These are phyloP conservation scores for Cutaneotrichosporon sp. DNA, from an alignment of 1,284 basidiomycete genomes.

Conservation along the genomic window DNA sequence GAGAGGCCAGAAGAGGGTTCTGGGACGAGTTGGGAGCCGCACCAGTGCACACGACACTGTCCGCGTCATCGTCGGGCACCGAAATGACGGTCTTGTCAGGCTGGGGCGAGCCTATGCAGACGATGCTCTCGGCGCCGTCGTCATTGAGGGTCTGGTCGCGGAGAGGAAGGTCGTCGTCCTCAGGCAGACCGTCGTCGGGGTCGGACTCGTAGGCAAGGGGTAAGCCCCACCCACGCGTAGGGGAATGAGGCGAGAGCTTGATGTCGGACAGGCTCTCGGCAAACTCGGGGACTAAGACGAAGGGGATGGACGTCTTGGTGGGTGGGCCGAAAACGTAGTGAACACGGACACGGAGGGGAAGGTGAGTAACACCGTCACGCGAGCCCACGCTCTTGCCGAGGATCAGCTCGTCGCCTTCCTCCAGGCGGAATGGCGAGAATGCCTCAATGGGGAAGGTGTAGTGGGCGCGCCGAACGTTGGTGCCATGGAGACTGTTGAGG, in stretches of 20 bases:
- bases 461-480: constrained; percentile 15
- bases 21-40: neutral
- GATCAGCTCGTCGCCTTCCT: constrained; percentile 31
- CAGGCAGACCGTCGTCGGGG: constrained; percentile 14
- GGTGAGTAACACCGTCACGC: constrained; percentile 9
- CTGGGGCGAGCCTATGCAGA: neutral
- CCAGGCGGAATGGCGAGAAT: constrained; percentile 24
- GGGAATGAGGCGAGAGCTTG: neutral
- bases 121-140: constrained; percentile 1
- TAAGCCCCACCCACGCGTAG: constrained; percentile 17
- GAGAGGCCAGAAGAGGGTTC: neutral
- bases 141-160: constrained; percentile 5
- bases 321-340: constrained; percentile 4
- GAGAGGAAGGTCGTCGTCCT: constrained; percentile 6
- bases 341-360: constrained; percentile 8
- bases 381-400: constrained; percentile 45
- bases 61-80: neutral
- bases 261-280: neutral
- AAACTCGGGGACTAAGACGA: neutral
- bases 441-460: neutral
- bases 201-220: constrained; percentile 23
- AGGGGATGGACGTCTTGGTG: neutral
- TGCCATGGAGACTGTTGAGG: constrained; percentile 38
- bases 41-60: neutral
- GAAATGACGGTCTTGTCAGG: neutral